phyloP scores from a whole-genome alignment of 2,329 filamentous ascomycete genomes.

The Nothomitra cinnamomea region DNA sequence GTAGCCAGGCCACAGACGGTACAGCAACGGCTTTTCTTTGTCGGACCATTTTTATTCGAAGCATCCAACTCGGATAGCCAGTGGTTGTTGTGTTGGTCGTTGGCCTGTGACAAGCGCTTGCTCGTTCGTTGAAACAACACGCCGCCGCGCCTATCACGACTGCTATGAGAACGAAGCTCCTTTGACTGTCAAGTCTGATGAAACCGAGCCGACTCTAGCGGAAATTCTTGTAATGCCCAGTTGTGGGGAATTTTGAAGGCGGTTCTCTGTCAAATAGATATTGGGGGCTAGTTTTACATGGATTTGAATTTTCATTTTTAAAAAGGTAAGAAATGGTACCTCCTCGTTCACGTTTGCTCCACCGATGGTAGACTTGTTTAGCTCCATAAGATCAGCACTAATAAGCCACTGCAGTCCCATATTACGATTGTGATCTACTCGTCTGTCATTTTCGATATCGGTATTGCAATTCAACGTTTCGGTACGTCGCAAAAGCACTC shows the following conservation, averaged over 20 bases:
- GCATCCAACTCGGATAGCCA: not conserved
- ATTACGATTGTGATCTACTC: not conserved
- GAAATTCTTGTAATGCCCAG: not conserved
- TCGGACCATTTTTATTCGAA: not conserved
- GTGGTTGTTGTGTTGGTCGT: not conserved
- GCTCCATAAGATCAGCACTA: not conserved
- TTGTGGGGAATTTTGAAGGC: not conserved
- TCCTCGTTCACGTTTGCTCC: not conserved
- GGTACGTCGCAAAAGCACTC: no score
- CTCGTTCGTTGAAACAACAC: not conserved
- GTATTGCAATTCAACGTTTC: no score
- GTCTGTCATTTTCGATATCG: not conserved
- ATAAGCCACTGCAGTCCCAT: not conserved
- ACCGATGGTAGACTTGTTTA: not conserved
- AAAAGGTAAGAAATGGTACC: not conserved
- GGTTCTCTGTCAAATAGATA: not conserved
- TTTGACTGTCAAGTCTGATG: not conserved
- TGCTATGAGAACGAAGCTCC: not conserved
- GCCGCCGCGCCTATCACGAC: not conserved
- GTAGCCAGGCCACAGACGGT: not conserved
- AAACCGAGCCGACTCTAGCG: not conserved
- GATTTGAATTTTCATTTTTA: not conserved
- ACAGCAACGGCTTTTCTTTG: not conserved
- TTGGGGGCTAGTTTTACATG: not conserved
- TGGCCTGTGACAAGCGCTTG: slow-evolving; percentile 1